These are phyloP conservation scores for Murraya koenigii DNA, from an alignment of 345 rosid genomes.

Conservation along the genomic window DNA sequence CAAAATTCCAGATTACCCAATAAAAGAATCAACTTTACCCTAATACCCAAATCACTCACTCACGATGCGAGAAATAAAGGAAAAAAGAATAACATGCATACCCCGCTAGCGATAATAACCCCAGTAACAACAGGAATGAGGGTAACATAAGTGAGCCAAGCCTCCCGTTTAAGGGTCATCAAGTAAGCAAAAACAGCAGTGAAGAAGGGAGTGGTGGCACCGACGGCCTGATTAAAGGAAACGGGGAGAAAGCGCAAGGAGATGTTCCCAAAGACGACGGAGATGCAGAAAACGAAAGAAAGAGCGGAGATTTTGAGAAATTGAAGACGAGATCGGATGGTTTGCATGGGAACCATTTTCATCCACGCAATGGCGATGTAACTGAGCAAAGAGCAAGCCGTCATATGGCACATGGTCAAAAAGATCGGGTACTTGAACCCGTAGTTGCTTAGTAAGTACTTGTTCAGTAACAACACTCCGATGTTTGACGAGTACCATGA, in stretches of 20 bases:
- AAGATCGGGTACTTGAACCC: slow-evolving; percentile 99
- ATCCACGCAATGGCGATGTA: slow-evolving; percentile 94
- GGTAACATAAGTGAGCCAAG: slow-evolving; percentile 92
- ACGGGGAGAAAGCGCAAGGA: slow-evolving; percentile 86
- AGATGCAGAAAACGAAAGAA: slow-evolving; percentile 87
- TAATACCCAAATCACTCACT: neutral
- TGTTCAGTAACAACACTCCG: slow-evolving; percentile 88
- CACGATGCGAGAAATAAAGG: neutral
- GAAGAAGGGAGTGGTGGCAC: slow-evolving; percentile 98
- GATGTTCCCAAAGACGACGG: slow-evolving; percentile 91
- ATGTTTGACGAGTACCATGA: slow-evolving; percentile 96
- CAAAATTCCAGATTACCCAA: neutral
- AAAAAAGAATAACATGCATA: slow-evolving; percentile 18
- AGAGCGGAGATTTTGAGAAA: slow-evolving; percentile 88
- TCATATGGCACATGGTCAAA: slow-evolving; percentile 99
- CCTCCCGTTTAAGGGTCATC: slow-evolving; percentile 85
- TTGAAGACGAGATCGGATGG: slow-evolving; percentile 83
- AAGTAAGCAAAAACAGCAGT: slow-evolving; percentile 94
- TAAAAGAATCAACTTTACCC: neutral
- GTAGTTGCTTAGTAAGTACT: slow-evolving; percentile 86
- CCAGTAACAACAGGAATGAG: slow-evolving; percentile 94
- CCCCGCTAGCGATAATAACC: slow-evolving; percentile 99
- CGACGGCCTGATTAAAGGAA: slow-evolving; percentile 89
- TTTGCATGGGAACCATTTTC: slow-evolving; percentile 99
- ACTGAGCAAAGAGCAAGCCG: slow-evolving; percentile 89